phyloP scores from a whole-genome alignment of 2,329 filamentous ascomycete genomes.

The Geosmithia putterillii region DNA sequence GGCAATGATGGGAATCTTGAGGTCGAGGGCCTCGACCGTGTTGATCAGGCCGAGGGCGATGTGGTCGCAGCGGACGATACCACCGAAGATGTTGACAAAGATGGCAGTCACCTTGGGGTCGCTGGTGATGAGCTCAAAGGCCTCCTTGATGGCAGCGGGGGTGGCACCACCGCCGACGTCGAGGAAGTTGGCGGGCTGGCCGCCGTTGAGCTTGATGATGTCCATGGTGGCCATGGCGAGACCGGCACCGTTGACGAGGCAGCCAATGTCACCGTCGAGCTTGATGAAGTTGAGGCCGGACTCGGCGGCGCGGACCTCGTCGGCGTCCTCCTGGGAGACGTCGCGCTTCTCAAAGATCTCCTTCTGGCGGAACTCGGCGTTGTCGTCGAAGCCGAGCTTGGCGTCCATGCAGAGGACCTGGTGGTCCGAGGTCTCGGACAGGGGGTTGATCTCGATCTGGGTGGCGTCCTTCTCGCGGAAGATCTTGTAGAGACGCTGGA shows the following conservation, averaged over 20 bases:
- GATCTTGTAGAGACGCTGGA: slow-evolving; percentile 98
- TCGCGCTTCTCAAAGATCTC: slow-evolving; percentile 92
- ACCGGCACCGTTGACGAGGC: slow-evolving; percentile 96
- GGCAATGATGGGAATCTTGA: slow-evolving; percentile 93
- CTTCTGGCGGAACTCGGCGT: slow-evolving; percentile 96
- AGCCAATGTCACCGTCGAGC: slow-evolving; percentile 97
- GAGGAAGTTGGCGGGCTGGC: slow-evolving; percentile 93
- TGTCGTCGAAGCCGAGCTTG: slow-evolving; percentile 98
- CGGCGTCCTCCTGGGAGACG: slow-evolving; percentile 86
- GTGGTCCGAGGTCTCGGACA: slow-evolving; percentile 96
- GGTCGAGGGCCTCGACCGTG: slow-evolving; percentile 87
- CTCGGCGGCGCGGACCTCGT: slow-evolving; percentile 94
- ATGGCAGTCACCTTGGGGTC: slow-evolving; percentile 97
- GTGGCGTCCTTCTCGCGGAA: slow-evolving; percentile 98
- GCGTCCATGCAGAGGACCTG: slow-evolving; percentile 98
- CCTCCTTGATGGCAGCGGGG: slow-evolving; percentile 89
- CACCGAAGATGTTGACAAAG: slow-evolving; percentile 99
- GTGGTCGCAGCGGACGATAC: slow-evolving; percentile 94
- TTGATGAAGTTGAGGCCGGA: slow-evolving; percentile 99
- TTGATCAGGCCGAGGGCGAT: slow-evolving; percentile 94
- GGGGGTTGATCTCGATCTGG: slow-evolving; percentile 99
- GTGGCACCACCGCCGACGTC: slow-evolving; percentile 97
- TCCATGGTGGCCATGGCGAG: slow-evolving; percentile 99
- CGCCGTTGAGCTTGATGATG: slow-evolving; percentile 99
- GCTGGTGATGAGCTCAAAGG: slow-evolving; percentile 96